Base-by-base conservation (phyloP, 805 yeast genomes). In the Saturnispora zaruensis region DNA sequence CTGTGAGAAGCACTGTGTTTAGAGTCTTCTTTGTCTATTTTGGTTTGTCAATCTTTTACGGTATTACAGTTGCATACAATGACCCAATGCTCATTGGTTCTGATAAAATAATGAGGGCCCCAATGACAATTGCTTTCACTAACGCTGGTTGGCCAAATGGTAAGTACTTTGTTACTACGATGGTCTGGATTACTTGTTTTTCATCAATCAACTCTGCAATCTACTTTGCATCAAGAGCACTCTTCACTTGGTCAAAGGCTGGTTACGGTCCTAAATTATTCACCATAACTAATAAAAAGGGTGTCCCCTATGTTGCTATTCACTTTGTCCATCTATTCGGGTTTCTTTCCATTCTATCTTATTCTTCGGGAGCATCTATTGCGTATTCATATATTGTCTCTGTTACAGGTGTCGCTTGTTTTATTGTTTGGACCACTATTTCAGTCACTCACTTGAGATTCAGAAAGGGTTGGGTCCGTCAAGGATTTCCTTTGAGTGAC, bases 131-230 rank as follows among this genome's bases (percentile, higher is more conserved):
- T 46, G 79, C 78, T 5, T 60, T 76, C 33, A 66, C 67, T 30
- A 66, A 71, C 49, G 78, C 79, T 5, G 79, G 80, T n/a, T 74
- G 78, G 78, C 59, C 65, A 33, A 67, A 65, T n/a, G 70, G 75
- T 8, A 69, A 75, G 7, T 76, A 82, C 57, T 70, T 81, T 53
- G 69, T 80, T 55, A 80, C 81, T 54, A 79, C 87, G 0, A 75
- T 84, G 57, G 75, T 84, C 53, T 66, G 82, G 51, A 60, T 81
- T 13, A 81, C 84, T 2, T 78, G 86, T 57, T 63, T 84, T 41
- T 79, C 85, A 30, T 85, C 90, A 5, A 78, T 82, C 59, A 84
- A 84, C 66, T 74, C 84, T 40, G 77, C 84, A 33, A 78, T 83
- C 47, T 84, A 78, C 63, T 74, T 83, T 62, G 87, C 85, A 9